A percentile compares a stretch with the other conserved stretches of the same genome.
Conservation (phyloP, 2,329 filamentous ascomycete species). For the Xylariaceae sp. region DNA sequence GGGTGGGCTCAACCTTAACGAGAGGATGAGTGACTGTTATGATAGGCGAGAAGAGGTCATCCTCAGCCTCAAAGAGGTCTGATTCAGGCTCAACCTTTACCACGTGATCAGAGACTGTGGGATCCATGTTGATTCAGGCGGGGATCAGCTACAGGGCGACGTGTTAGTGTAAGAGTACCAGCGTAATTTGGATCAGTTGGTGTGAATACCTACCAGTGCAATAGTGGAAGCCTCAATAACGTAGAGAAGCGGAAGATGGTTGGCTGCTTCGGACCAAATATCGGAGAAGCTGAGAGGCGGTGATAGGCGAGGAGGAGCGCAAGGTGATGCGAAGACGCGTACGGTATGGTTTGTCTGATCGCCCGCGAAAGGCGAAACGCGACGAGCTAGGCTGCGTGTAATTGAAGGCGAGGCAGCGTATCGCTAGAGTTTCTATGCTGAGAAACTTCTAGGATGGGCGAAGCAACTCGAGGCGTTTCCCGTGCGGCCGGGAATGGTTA, state of each 20-base stretch:
- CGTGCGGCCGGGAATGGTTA: too few relatives aligned
- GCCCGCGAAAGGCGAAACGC: too few relatives aligned
- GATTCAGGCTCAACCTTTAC: background rate
- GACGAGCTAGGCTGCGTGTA: too few relatives aligned
- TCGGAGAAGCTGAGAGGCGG: background rate
- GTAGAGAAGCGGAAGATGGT: background rate
- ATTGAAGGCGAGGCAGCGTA: too few relatives aligned
- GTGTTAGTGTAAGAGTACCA: background rate
- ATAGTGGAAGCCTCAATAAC: background rate
- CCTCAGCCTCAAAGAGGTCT: background rate
- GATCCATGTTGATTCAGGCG: background rate
- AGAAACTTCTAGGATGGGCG: too few relatives aligned
- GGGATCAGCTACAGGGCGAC: background rate
- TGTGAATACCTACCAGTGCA: background rate
- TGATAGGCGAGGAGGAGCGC: background rate
- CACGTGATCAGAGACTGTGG: background rate
- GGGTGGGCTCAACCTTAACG: background rate
- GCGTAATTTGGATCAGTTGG: background rate
- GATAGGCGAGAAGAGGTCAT: background rate
- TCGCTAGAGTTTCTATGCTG: too few relatives aligned
- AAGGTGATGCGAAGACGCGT: background rate
- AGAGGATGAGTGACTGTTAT: background rate
- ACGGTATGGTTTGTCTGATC: background rate
- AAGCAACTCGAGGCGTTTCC: too few relatives aligned
- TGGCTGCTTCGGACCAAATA: background rate